Conservation (phyloP, 2,329 filamentous ascomycete genomes). For the Plectosphaerella plurivora region DNA sequence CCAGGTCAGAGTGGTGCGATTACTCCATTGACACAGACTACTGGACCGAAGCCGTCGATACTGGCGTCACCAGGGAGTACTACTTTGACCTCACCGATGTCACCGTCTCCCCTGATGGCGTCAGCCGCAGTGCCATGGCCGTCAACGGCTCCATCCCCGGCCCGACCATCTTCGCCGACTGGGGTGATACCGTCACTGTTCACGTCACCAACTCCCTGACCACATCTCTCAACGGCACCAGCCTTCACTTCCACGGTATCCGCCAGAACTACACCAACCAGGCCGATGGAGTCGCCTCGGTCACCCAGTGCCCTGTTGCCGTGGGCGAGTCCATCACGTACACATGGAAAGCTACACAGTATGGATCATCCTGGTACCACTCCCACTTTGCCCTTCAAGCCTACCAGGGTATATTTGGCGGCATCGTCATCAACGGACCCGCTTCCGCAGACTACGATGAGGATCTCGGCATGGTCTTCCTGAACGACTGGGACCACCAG, state of each 20-base stretch:
- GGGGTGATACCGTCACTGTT: constrained; percentile 43
- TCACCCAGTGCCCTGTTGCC: constrained; percentile 46
- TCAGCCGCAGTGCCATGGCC: constrained; percentile 32
- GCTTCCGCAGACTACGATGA: constrained; percentile 55
- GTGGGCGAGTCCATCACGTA: constrained; percentile 51
- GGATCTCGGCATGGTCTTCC: constrained; percentile 55
- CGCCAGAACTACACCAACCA: constrained; percentile 50
- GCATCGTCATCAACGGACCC: constrained; percentile 58
- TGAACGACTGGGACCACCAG: constrained; percentile 55
- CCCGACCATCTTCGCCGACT: constrained; percentile 50
- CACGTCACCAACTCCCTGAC: constrained; percentile 46
- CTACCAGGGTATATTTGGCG: constrained; percentile 54
- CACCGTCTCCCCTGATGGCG: constrained; percentile 40
- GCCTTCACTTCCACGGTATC: constrained; percentile 61
- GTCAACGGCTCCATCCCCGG: constrained; percentile 58
- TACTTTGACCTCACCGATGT: constrained; percentile 36
- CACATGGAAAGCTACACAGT: constrained; percentile 49
- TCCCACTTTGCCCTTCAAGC: constrained; percentile 48
- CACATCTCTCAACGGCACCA: constrained; percentile 50
- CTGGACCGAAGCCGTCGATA: constrained; percentile 33
- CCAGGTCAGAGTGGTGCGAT: constrained; percentile 39
- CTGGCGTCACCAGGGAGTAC: constrained; percentile 46
- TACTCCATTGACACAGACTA: constrained; percentile 45
- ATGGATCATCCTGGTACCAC: constrained; percentile 57
- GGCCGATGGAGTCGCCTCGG: constrained; percentile 50